Conservation (phyloP, 805 yeast genomes). For the Barnettozyma vustinii region DNA sequence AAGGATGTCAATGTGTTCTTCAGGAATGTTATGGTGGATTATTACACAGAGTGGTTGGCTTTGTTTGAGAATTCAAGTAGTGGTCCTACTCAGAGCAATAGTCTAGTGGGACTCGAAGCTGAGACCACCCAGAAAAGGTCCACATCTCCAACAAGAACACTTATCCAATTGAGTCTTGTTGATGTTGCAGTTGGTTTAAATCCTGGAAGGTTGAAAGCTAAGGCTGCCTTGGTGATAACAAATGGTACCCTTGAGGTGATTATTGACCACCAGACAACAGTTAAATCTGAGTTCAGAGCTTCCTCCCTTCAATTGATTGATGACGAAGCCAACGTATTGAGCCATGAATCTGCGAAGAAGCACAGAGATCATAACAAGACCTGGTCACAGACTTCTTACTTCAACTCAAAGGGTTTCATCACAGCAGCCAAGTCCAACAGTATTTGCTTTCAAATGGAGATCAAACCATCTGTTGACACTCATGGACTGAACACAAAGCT, state of each 20-base stretch:
- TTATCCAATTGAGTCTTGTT: slow-evolving; percentile 25
- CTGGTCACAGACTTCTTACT: slow-evolving; percentile 39
- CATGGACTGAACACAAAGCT: slow-evolving; percentile 9
- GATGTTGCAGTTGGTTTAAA: slow-evolving; percentile 58
- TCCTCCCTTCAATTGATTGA: slow-evolving; percentile 57
- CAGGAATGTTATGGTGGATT: slow-evolving; percentile 45
- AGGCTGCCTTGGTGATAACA: slow-evolving; percentile 44
- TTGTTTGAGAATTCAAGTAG: slow-evolving; percentile 30
- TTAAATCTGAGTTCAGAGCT: slow-evolving; percentile 34
- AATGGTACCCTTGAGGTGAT: slow-evolving; percentile 50
- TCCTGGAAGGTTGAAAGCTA: slow-evolving; percentile 57
- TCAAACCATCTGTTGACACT: slow-evolving; percentile 28
- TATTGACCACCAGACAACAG: slow-evolving; percentile 27
- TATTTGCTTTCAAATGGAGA: slow-evolving; percentile 14
- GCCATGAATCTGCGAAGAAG: slow-evolving; percentile 25
- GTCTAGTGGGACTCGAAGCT: background rate
- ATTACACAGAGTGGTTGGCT: slow-evolving; percentile 55
- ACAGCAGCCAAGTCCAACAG: slow-evolving; percentile 43
- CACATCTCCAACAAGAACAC: slow-evolving; percentile 7
- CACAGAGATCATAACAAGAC: slow-evolving; percentile 20
- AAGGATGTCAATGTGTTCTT: slow-evolving; percentile 38
- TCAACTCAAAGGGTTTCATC: slow-evolving; percentile 45
- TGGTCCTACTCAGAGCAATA: slow-evolving; percentile 5
- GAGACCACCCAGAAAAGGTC: slow-evolving; percentile 4
- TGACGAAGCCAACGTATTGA: slow-evolving; percentile 39